A percentile compares a stretch with the other conserved stretches of the same genome.
Evolutionary conservation across 2,329 filamentous ascomycete genomes (phyloP).

Genomic region (Penicillium frequentans): DNA sequence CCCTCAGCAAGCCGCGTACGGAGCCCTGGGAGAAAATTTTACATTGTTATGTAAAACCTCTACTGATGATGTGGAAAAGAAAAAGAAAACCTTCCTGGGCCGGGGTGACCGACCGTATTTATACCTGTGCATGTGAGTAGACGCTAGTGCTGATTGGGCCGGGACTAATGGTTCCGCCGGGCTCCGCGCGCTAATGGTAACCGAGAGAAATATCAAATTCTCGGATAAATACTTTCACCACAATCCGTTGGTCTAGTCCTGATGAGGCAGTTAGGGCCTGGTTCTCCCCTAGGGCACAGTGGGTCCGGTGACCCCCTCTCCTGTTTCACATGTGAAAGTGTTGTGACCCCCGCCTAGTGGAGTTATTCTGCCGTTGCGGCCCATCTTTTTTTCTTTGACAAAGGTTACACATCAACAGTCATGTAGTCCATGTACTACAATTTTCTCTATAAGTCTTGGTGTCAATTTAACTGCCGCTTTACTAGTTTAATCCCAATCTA

Average conservation of each 20-base stretch:
- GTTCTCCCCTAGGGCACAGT: conserved; percentile 1
- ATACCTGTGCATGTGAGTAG: conserved; percentile 16
- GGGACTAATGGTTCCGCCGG: conserved; percentile 7
- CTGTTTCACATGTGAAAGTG: not conserved
- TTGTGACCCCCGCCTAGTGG: not conserved
- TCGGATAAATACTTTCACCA: not conserved
- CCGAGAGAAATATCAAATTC: not conserved
- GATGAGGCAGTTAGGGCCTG: conserved; percentile 3
- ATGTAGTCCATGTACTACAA: not conserved
- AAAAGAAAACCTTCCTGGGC: conserved; percentile 31
- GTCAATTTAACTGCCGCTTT: not conserved
- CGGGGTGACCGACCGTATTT: conserved; percentile 25
- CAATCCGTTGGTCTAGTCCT: not conserved
- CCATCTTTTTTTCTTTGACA: not conserved
- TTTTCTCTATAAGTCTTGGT: not conserved
- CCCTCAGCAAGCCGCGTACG: conserved; percentile 51
- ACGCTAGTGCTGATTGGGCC: conserved; percentile 27
- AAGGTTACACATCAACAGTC: not conserved
- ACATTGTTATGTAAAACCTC: conserved; percentile 51
- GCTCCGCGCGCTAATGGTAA: not conserved
- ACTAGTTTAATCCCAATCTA: not conserved
- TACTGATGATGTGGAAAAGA: conserved; percentile 52
- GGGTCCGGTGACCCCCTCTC: conserved; percentile 4
- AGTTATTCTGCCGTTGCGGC: not conserved
- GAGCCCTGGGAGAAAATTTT: conserved; percentile 50